Evolutionary conservation across 768 basidiomycete species (phyloP), one percentile per base, ranked within the genome.

Genomic region (Lanmaoa pseudosensibilis): DNA sequence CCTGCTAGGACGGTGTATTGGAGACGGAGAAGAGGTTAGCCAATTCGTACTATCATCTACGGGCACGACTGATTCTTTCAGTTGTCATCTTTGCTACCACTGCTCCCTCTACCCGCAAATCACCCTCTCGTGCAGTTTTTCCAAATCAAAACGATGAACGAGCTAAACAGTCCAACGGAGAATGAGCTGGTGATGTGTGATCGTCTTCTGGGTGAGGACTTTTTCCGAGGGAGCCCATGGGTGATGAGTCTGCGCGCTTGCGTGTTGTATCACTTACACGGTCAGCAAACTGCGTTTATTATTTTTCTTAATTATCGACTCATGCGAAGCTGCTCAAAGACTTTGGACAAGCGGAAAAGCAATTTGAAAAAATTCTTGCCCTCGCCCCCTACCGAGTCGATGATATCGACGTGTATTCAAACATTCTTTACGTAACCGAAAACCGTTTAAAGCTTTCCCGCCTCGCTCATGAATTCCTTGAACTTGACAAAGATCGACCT

Each of bases 401-500:
- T 61, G 92, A 97, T 65, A 88, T 98, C 54, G 97, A 98, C 66
- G 85, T 97, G 37, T 94, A 90, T 71, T 96, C 94, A 54, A 97
- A 98, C 69, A 97, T 98, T 67, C 80, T 98, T 40, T 98, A 98
- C 72, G 94, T 98, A 3, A 92, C 92, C 46, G 91, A 94, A 65
- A 92, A 92, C 64, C 83, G 85, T 44, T 76, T 91, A 34, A 95
- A 96, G 66, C 77, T 99, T 41, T 94, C 94, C 19, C 86, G 86
- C 69, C 80, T 98, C 37, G 97, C 96, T 9, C 94, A 94, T 60
- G 88, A 95, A 61, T 96, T 94, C 71, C 80, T 94, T 45, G 81
- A 85, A 27, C 75, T 96, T 33, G 94, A 98, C 65, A 88, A 92
- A 72, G 91, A 96, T 74, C 81, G 96, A 30, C 96, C 97, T 27